Base-by-base conservation (phyloP, 352 stramenopile genomes). In the Globisporangium iwayamae region DNA sequence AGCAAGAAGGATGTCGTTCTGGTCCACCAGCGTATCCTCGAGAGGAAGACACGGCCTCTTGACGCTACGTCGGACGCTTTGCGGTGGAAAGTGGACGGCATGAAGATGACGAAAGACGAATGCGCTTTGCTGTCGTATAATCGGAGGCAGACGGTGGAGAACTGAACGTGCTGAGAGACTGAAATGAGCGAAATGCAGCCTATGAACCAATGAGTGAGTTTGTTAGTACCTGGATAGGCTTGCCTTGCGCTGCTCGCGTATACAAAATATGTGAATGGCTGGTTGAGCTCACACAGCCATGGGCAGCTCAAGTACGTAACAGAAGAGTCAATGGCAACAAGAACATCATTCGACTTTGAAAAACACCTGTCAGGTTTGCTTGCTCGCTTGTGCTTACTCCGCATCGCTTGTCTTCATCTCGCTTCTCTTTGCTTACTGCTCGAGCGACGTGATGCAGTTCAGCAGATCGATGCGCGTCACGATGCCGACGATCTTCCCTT, bases 391-490 rank as follows among this genome's bases (percentile, higher is more conserved):
- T 4, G 39, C 11, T 5, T 16, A n/a, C 39, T 6, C 39, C 36
- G 36, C 5, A 14, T 18, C 39, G 11, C 39, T 45, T 45, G 2
- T n/a, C 11, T n/a, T 4, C 13, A n/a, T n/a, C n/a, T n/a, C n/a
- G n/a, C 4, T 16, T 45, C 20, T 22, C 22, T 28, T n/a, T 43
- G 7, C 4, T 38, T 57, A 57, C 16, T 57, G 51, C 30, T 57
- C 51, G 9, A 43, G 51, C 25, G 56, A 61, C 64, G 90, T 94
- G 73, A 98, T 97, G 75, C 94, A 98, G 57, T 96, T 97, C 63
- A 99, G 81, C 63, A 99, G 78, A 75, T 99, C 96, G 68, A 99
- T 98, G 30, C 96, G 81, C 51, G 93, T 98, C 60, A 98, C 95
- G 62, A 99, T 96, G 10, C 94, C 95, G 66, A 96, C 96, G 67